Conservation (phyloP, 2,329 filamentous ascomycete species). For the Aspergillus carbonarius region DNA sequence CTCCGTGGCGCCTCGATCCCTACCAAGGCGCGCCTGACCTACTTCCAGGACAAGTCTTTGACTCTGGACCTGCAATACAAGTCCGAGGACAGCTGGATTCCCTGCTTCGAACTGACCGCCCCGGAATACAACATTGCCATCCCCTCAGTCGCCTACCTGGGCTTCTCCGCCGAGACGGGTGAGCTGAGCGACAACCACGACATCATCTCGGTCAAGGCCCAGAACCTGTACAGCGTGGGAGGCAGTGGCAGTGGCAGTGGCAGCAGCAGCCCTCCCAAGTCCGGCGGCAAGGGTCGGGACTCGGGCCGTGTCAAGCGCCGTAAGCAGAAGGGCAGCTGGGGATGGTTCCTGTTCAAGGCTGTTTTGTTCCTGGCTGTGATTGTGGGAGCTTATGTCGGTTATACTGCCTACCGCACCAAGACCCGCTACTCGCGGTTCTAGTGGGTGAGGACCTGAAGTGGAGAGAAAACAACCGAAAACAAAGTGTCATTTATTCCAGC, state of each 20-base stretch:
- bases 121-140: constrained; percentile 69
- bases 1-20: constrained; percentile 76
- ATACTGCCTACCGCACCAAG: constrained; percentile 71
- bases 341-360: constrained; percentile 77
- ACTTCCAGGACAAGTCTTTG: constrained; percentile 93
- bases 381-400: constrained; percentile 80
- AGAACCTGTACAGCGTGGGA: constrained; percentile 74
- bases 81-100: constrained; percentile 79
- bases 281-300: constrained; percentile 28
- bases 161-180: constrained; percentile 75
- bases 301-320: constrained; percentile 18
- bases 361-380: constrained; percentile 69
- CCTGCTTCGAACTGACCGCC: constrained; percentile 73
- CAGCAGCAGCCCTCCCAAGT: constrained; percentile 8
- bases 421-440: constrained; percentile 49
- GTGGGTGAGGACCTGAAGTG: background rate
- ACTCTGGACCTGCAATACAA: constrained; percentile 94
- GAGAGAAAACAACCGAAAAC: constrained; percentile 12
- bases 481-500: constrained; percentile 13
- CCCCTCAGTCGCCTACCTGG: constrained; percentile 67
- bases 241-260: constrained; percentile 24
- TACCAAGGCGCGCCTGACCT: constrained; percentile 84
- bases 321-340: constrained; percentile 54
- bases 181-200: constrained; percentile 98
- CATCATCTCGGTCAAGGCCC: constrained; percentile 80